These are phyloP conservation scores for Zoysia japonica DNA, from an alignment of 176 grass and related monocot species.

Conservation along the genomic window DNA sequence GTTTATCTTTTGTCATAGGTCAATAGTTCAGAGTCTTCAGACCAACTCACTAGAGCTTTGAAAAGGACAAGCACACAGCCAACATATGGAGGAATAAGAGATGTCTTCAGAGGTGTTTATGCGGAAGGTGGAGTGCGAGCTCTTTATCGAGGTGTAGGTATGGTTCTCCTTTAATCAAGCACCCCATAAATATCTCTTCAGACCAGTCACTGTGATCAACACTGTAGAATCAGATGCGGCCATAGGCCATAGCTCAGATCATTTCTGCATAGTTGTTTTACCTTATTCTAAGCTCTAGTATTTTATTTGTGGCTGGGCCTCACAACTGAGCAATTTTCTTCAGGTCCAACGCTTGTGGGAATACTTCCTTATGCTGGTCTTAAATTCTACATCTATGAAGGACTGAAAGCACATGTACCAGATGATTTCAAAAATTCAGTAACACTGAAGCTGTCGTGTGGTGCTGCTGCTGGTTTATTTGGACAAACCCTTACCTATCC, in stretches of 20 bases:
- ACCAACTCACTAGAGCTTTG: constrained; percentile 46
- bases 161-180: constrained; percentile 6
- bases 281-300: not conserved
- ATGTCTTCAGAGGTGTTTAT: constrained; percentile 89
- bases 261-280: constrained; percentile 17
- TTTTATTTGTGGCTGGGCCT: constrained; percentile 12
- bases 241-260: not conserved
- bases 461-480: constrained; percentile 96
- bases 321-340: constrained; percentile 33
- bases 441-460: constrained; percentile 72
- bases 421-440: constrained; percentile 89
- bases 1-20: constrained; percentile 48
- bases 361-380: constrained; percentile 99
- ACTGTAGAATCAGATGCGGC: not conserved
- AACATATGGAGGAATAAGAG: constrained; percentile 73
- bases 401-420: constrained; percentile 77
- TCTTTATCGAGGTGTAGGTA: constrained; percentile 94
- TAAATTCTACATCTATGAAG: constrained; percentile 99
- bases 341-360: constrained; percentile 82
- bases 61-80: constrained; percentile 53
- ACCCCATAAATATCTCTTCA: not conserved
- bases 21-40: constrained; percentile 32
- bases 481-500: constrained; percentile 96
- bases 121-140: constrained; percentile 73
- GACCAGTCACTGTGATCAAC: not conserved